Percentiles rank a stretch among this genome's conserved stretches.
Conservation (phyloP, 139 green algal genomes). For the Chlamydomonas schloesseri region DNA sequence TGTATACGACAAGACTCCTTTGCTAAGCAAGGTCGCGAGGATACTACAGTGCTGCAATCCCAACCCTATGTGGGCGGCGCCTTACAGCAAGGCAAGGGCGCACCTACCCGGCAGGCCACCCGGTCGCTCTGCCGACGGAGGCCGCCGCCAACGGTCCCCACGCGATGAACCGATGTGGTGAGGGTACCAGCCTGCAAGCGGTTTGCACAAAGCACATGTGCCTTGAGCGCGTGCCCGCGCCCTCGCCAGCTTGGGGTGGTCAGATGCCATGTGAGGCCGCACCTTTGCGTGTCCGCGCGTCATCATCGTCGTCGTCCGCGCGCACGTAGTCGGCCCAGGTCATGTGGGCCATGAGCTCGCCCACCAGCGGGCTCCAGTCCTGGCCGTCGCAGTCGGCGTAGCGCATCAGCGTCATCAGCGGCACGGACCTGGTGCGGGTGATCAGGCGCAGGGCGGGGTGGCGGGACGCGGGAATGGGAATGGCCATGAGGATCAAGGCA, state of each 20-base stretch:
- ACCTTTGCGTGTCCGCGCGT: neutral
- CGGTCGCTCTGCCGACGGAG: neutral
- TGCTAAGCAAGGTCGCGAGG: too few species aligned
- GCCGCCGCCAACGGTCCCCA: too few species aligned
- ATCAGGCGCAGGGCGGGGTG: neutral
- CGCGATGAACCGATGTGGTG: neutral
- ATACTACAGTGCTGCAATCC: too few species aligned
- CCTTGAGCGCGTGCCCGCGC: too few species aligned
- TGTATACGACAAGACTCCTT: too few species aligned
- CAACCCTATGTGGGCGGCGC: too few species aligned
- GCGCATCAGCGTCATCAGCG: constrained; percentile 16
- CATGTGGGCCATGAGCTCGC: neutral
- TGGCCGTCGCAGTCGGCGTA: constrained; percentile 9
- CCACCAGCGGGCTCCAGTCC: neutral
- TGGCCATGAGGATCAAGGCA: neutral
- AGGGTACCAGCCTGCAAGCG: neutral
- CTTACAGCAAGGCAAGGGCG: too few species aligned
- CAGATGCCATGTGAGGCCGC: too few species aligned
- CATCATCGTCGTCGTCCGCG: neutral
- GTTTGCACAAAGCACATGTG: neutral
- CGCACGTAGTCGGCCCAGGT: neutral
- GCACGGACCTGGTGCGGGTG: neutral
- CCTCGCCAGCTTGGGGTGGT: too few species aligned
- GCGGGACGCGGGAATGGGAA: too few species aligned
- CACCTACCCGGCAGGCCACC: too few species aligned